A percentile compares a stretch with the other conserved stretches of the same genome.
Conservation (phyloP, 164 flowering plant genomes). For the Santalum album region DNA sequence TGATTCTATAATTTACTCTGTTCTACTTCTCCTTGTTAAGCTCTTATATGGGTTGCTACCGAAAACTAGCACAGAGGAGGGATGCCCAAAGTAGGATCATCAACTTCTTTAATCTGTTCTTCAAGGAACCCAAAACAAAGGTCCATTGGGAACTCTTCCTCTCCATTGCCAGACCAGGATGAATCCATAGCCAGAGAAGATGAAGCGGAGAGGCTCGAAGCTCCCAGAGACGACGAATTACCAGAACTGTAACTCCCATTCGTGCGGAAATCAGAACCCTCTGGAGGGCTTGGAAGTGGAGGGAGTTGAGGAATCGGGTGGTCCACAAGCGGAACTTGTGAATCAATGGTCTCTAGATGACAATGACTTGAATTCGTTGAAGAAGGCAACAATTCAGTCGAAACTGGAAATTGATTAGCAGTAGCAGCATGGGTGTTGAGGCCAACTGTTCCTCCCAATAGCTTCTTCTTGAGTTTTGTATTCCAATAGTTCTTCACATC, state of each 20-base stretch:
- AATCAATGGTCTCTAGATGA: background rate
- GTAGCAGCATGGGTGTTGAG: background rate
- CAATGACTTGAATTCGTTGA: background rate
- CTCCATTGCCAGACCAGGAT: slow-evolving; percentile 1
- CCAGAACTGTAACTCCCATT: slow-evolving; percentile 7
- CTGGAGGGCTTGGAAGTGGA: slow-evolving; percentile 1
- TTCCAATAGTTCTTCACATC: slow-evolving; percentile 84
- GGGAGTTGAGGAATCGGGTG: slow-evolving; percentile 5
- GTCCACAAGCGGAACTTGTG: slow-evolving; percentile 7
- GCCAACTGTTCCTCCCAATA: slow-evolving; percentile 15
- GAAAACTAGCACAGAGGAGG: too few species aligned
- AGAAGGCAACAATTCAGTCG: background rate
- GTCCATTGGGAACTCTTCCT: slow-evolving; percentile 3
- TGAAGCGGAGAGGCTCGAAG: slow-evolving; percentile 7
- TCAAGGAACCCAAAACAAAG: background rate
- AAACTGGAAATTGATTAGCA: background rate
- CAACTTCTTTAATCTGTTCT: background rate
- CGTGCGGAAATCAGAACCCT: slow-evolving; percentile 13
- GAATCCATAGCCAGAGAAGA: background rate
- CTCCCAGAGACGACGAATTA: slow-evolving; percentile 9
- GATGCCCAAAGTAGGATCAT: background rate
- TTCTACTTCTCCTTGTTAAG: too few species aligned
- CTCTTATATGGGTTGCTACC: too few species aligned
- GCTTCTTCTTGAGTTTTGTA: slow-evolving; percentile 68
- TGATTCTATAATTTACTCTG: too few species aligned